These are phyloP conservation scores for Geotrichum klebahnii DNA, from an alignment of 1,139 yeast genomes.

Conservation along the genomic window DNA sequence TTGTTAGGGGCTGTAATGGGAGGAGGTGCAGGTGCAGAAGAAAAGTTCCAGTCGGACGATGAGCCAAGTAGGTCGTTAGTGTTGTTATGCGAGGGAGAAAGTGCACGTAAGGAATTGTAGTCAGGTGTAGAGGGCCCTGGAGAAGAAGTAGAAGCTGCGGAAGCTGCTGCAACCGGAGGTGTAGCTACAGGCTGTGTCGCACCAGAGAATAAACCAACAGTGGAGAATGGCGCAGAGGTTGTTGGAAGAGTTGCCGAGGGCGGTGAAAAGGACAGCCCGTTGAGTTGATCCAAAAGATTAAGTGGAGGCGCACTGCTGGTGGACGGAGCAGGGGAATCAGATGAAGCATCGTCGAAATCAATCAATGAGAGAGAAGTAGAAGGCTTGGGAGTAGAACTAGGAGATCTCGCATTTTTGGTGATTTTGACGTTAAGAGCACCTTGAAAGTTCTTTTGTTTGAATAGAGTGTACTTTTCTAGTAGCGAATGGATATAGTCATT, in stretches of 20 bases:
- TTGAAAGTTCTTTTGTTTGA: slow-evolving; percentile 60
- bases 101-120: slow-evolving; percentile 16
- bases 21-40: too few species aligned
- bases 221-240: slow-evolving; percentile 1
- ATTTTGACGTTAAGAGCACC: slow-evolving; percentile 59
- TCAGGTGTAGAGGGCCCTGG: slow-evolving; percentile 19
- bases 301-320: slow-evolving; percentile 15
- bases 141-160: neutral
- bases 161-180: too few species aligned
- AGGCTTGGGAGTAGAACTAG: slow-evolving; percentile 37
- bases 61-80: too few species aligned
- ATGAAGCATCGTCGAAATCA: slow-evolving; percentile 64
- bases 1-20: slow-evolving; percentile 24
- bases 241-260: slow-evolving; percentile 2
- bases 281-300: slow-evolving; percentile 69
- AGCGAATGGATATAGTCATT: slow-evolving; percentile 75
- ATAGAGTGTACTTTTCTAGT: slow-evolving; percentile 60
- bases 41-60: too few species aligned
- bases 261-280: slow-evolving; percentile 42
- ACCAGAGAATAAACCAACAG: slow-evolving; percentile 1
- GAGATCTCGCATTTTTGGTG: too few species aligned
- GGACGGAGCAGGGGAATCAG: slow-evolving; percentile 4
- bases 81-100: slow-evolving; percentile 11
- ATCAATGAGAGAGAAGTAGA: slow-evolving; percentile 52
- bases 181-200: too few species aligned